Percentiles rank a stretch among this genome's conserved stretches.
These are phyloP conservation scores for Pouteria glomerata DNA, from an alignment of 148 eudicot genomes.

Conservation along the genomic window DNA sequence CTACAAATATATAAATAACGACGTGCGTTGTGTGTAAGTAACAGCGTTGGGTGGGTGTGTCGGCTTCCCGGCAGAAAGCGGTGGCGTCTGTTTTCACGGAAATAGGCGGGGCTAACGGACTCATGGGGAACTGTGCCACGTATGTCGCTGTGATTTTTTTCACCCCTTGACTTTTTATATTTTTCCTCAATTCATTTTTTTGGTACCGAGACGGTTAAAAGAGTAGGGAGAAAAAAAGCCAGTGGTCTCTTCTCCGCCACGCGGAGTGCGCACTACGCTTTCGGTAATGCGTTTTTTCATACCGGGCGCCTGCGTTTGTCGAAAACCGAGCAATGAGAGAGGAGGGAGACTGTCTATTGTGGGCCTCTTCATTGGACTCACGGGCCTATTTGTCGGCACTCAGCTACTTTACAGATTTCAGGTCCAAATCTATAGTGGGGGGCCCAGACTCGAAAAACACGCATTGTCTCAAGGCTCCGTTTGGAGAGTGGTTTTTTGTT, in stretches of 20 bases:
- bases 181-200: neutral
- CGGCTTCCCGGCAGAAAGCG: slow-evolving; percentile 7
- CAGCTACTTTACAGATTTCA: too few species aligned
- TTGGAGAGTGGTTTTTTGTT: too few species aligned
- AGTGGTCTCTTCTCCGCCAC: slow-evolving; percentile 1
- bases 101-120: neutral
- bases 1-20: neutral
- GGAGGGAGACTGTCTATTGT: neutral
- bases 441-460: too few species aligned
- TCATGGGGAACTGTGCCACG: neutral
- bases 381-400: too few species aligned
- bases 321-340: neutral
- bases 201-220: neutral
- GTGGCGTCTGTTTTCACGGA: slow-evolving; percentile 3
- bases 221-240: neutral
- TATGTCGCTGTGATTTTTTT: neutral
- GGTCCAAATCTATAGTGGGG: too few species aligned
- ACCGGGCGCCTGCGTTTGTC: neutral
- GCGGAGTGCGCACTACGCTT: slow-evolving; percentile 13
- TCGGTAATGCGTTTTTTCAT: neutral
- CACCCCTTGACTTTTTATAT: neutral
- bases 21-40: neutral
- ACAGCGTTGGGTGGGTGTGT: neutral
- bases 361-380: too few species aligned
- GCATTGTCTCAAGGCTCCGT: too few species aligned